Evolutionary conservation across 306 rosid species (phyloP), one percentile per base, ranked within the genome.

Genomic region (Echinosophora koreensis): DNA sequence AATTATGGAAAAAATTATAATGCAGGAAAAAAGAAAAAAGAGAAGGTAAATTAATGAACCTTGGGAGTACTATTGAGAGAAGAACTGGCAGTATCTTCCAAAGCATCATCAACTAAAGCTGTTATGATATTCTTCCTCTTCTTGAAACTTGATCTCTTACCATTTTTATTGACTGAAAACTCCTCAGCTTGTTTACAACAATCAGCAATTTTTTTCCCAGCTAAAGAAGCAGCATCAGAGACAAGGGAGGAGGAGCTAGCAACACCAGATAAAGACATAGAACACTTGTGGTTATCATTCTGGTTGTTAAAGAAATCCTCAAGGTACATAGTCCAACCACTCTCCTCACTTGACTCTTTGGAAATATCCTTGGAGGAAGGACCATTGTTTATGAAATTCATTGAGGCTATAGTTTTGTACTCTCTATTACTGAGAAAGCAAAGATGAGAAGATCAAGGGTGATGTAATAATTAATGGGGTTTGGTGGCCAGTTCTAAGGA

Each of bases 11-110:
- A 75, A 22, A 22, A 0, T 0, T 22, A 22, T 34, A 28, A 46
- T 8, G 37, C 28, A 44, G 11, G n/a, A 30, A 13, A 13, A 34
- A 37, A 1, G 16, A 0, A 16, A 37, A 35, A 30, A 38, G 6
- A 13, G 1, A 14, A 42, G 9, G 17, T n/a, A 3, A 1, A 22
- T 22, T 28, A 2, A 15, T 57, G 27, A 62, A 87, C 97, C 96
- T 87, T 84, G 80, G 90, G 86, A 79, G 80, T 83, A 32, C 1
- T 83, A 32, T 62, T 82, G 59, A 88, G 82, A 22, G 93, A 87
- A 87, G 97, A 94, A 66, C 78, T 94, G 71, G 98, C 98, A 0
- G 98, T 94, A 73, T 91, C 98, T 82, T 88, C 93, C 83, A 91
- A 85, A 61, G 86, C 80, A 3, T 86, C 91, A 66, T 91, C 91